Percentiles rank a stretch among this genome's conserved stretches.
Evolutionary conservation across 768 basidiomycete species (phyloP).

Genomic region (Naganishia vishniacii): DNA sequence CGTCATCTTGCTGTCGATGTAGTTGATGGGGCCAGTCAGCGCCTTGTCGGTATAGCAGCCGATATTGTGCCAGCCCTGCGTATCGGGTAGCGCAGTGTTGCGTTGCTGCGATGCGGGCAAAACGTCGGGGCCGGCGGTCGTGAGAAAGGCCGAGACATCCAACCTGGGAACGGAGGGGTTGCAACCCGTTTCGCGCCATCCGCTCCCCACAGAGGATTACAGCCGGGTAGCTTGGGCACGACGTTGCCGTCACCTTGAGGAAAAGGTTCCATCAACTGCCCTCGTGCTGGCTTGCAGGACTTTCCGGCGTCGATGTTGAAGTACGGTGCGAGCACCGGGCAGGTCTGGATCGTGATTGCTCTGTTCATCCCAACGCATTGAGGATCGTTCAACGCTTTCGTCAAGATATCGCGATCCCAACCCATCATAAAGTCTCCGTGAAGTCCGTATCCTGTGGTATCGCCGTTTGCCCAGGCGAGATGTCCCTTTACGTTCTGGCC

Average conservation of each 20-base stretch:
- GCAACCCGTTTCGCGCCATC: conserved; percentile 8
- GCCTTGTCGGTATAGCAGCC: conserved; percentile 30
- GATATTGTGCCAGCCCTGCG: conserved; percentile 36
- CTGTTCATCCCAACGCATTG: conserved; percentile 20
- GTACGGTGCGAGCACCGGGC: background rate
- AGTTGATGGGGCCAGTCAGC: conserved; percentile 23
- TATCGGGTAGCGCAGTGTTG: conserved; percentile 31
- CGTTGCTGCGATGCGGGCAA: conserved; percentile 27
- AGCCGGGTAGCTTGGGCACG: conserved; percentile 32
- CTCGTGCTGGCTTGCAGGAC: conserved; percentile 33
- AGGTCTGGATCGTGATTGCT: background rate
- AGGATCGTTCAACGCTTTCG: conserved; percentile 55
- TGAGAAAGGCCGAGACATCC: conserved; percentile 13
- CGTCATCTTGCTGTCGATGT: conserved; percentile 28
- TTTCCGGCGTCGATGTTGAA: background rate
- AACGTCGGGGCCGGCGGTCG: conserved; percentile 20
- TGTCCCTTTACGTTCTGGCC: conserved; percentile 32
- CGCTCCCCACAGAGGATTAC: conserved; percentile 25
- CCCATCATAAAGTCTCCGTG: conserved; percentile 41
- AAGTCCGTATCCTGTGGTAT: conserved; percentile 62
- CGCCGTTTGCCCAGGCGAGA: conserved; percentile 54
- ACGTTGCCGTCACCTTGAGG: conserved; percentile 33
- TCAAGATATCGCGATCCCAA: conserved; percentile 59
- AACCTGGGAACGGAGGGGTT: conserved; percentile 14
- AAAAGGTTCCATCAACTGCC: conserved; percentile 29